Evolutionary conservation across 2,329 filamentous ascomycete genomes (phyloP), one percentile per base, ranked within the genome.

Genomic region (Beauveria bassiana): DNA sequence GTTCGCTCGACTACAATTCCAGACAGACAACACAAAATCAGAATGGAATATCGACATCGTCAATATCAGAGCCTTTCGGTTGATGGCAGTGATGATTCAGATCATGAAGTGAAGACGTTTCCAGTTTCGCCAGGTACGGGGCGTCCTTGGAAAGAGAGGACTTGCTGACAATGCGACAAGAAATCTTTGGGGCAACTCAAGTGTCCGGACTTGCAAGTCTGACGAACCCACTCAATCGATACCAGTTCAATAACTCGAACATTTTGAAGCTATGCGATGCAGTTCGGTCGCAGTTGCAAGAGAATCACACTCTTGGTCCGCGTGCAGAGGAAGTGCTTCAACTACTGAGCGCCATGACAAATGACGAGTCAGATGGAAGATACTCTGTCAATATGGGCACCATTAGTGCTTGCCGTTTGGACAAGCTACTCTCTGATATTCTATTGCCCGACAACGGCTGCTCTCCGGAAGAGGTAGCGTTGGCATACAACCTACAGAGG

Each of bases 371-470:
- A 18, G 66, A 69, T 14, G 66, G 66, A 5, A 65, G 66, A 16
- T 71, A 74, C 3, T 67, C 65, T 5, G 66, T 81, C 34, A 70
- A 72, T 8, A 71, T 80, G 43, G 71, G 72, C 52, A 75, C 71
- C 3, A 74, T 82, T 60, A 68, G 70, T 47, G 64, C 70, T 18
- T 68, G 75, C 2, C 72, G 70, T 12, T 71, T 82, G 5, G 75
- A 80, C 63, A 81, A 79, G 63, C 66, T 82, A 2, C 59, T 78
- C 20, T 66, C 69, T 20, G 78, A 80, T 20, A 72, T 77, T 10
- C 65, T 74, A 26, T 70, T 72, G 43, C 68, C 69, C 0, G 67
- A 67, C 8, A 34, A 51, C 31, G 43, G 40, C n/a, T 60, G 50
- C 20, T 43, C 34, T 6, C 40, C 74, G 42, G 78, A 74, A 14